These are phyloP conservation scores for Leccinum sublutescens DNA, from an alignment of 768 basidiomycete species.

Conservation along the genomic window DNA sequence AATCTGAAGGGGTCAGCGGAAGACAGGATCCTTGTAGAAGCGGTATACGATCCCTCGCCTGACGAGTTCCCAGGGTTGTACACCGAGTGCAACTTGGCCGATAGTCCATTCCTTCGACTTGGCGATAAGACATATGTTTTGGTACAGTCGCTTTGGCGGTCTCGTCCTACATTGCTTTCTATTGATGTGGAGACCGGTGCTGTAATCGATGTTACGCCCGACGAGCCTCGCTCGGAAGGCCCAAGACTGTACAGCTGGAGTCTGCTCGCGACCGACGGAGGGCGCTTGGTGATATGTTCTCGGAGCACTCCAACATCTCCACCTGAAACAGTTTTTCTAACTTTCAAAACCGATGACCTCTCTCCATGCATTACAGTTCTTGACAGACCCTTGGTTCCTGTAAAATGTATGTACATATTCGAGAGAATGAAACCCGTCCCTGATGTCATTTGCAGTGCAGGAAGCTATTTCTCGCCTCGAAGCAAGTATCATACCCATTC, in stretches of 20 bases:
- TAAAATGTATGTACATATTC: constrained; percentile 34
- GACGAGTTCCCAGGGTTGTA: constrained; percentile 68
- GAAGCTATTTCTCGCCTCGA: constrained; percentile 41
- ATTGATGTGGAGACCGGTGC: constrained; percentile 42
- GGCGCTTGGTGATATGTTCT: constrained; percentile 43
- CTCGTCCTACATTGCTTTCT: constrained; percentile 48
- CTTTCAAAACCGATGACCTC: constrained; percentile 24
- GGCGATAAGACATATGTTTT: constrained; percentile 23
- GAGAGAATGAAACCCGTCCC: background rate
- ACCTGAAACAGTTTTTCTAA: constrained; percentile 49
- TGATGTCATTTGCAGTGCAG: constrained; percentile 34
- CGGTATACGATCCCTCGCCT: constrained; percentile 37
- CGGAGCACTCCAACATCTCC: constrained; percentile 49
- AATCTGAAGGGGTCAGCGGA: constrained; percentile 29
- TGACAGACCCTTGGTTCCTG: constrained; percentile 40
- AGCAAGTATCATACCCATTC: constrained; percentile 48
- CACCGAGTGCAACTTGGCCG: constrained; percentile 45
- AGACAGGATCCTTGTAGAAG: constrained; percentile 38
- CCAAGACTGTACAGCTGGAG: constrained; percentile 47
- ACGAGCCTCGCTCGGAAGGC: background rate
- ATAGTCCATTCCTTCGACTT: constrained; percentile 39
- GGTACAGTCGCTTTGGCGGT: constrained; percentile 53
- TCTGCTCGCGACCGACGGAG: constrained; percentile 50
- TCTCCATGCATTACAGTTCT: constrained; percentile 30
- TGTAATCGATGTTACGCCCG: constrained; percentile 35